Evolutionary conservation across 805 yeast genomes (phyloP).

Genomic region (Candida tibetensis): DNA sequence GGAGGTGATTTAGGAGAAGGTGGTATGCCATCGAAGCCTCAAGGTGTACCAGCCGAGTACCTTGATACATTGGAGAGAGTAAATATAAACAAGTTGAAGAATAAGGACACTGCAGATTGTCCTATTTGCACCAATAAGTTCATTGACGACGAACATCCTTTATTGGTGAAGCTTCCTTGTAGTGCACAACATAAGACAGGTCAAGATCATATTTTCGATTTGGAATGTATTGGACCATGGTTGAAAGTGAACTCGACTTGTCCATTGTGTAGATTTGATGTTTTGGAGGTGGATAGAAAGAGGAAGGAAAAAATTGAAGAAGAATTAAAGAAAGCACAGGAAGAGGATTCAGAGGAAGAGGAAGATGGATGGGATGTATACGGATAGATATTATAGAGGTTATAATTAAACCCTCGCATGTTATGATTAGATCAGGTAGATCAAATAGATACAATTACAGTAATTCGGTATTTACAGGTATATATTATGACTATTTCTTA

Average conservation of each 20-base stretch:
- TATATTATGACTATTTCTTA: neutral
- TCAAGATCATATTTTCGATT: conserved; percentile 69
- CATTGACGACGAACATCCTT: conserved; percentile 69
- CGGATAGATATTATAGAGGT: too few species aligned
- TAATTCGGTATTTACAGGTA: neutral
- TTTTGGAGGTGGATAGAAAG: conserved; percentile 39
- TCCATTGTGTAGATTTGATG: conserved; percentile 81
- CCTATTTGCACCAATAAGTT: conserved; percentile 81
- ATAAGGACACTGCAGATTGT: conserved; percentile 60
- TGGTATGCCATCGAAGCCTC: conserved; percentile 9
- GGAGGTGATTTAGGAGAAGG: conserved; percentile 5
- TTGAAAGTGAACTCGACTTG: conserved; percentile 69
- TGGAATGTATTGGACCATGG: conserved; percentile 93
- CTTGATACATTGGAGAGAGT: conserved; percentile 79
- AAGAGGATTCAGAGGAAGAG: conserved; percentile 50
- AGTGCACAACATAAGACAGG: conserved; percentile 27
- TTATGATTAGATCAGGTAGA: neutral
- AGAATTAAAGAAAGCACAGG: conserved; percentile 36
- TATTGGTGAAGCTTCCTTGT: conserved; percentile 76
- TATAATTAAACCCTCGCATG: neutral
- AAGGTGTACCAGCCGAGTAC: conserved; percentile 66
- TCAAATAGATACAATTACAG: neutral
- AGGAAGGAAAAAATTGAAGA: conserved; percentile 31
- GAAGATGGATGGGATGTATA: conserved; percentile 78
- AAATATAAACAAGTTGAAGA: conserved; percentile 27